phyloP scores from a whole-genome alignment of 768 basidiomycete species.

The Tephrocybe sp. region DNA sequence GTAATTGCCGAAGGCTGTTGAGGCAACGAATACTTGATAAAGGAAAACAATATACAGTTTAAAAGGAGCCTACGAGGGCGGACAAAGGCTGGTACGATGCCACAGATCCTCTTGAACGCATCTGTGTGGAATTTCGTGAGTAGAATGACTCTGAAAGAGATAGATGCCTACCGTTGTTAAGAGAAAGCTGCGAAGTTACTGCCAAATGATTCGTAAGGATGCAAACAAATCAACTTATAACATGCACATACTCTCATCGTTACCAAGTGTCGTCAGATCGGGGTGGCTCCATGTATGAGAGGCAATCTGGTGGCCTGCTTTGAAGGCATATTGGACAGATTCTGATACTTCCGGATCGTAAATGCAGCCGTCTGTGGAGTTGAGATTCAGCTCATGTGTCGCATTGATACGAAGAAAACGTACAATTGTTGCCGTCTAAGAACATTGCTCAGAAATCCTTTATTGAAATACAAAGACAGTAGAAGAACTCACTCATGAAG shows the following conservation, averaged over 20 bases:
- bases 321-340: slow-evolving; percentile 32
- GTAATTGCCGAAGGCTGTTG: slow-evolving; percentile 35
- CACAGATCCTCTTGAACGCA: slow-evolving; percentile 34
- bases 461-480: not conserved
- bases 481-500: slow-evolving; percentile 29
- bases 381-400: not conserved
- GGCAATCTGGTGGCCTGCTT: slow-evolving; percentile 41
- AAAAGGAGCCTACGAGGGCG: slow-evolving; percentile 32
- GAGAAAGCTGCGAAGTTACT: slow-evolving; percentile 31
- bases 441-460: not conserved
- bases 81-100: slow-evolving; percentile 36
- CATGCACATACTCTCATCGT: slow-evolving; percentile 1
- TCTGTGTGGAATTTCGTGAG: slow-evolving; percentile 18
- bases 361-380: slow-evolving; percentile 35
- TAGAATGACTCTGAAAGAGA: not conserved
- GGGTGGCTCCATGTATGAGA: slow-evolving; percentile 49
- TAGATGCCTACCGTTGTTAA: slow-evolving; percentile 26
- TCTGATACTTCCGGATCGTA: slow-evolving; percentile 26
- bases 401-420: not conserved
- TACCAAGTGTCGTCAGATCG: slow-evolving; percentile 29
- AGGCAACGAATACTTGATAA: not conserved
- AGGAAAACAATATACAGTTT: not conserved
- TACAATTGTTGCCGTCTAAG: slow-evolving; percentile 17
- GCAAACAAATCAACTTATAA: not conserved
- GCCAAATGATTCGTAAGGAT: not conserved